Evolutionary conservation across 164 flowering plant genomes (phyloP).

Genomic region (Brasenia schreberi): DNA sequence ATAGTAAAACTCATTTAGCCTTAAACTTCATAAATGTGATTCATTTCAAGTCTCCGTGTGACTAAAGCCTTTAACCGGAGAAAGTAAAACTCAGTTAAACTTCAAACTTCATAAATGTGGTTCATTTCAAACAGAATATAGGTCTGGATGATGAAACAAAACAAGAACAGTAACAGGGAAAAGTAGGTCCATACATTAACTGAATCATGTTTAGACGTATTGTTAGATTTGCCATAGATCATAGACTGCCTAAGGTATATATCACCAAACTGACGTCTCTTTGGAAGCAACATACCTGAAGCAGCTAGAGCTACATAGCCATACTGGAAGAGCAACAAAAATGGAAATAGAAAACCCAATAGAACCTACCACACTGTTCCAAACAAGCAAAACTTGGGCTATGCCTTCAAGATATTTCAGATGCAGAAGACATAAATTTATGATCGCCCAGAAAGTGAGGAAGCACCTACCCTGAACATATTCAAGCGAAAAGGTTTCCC

Average conservation of each 20-base stretch:
- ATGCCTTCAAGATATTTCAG: not conserved
- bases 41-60: no score
- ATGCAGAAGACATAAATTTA: no score
- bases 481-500: constrained; percentile 49
- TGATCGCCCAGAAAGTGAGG: not conserved
- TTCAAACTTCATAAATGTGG: no score
- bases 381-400: not conserved
- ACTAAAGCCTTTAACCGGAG: no score
- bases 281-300: not conserved
- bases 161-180: no score
- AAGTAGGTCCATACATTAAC: not conserved
- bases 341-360: no score
- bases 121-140: no score
- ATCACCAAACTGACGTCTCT: not conserved
- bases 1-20: no score
- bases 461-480: constrained; percentile 69
- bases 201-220: not conserved
- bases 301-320: not conserved
- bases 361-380: not conserved
- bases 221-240: not conserved
- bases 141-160: no score
- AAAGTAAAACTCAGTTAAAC: no score
- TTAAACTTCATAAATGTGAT: no score
- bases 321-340: not conserved
- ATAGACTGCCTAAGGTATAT: not conserved